A percentile compares a stretch with the other conserved stretches of the same genome.
phyloP scores from a whole-genome alignment of 1,139 yeast genomes.

The Oligophagozyma castellii region DNA sequence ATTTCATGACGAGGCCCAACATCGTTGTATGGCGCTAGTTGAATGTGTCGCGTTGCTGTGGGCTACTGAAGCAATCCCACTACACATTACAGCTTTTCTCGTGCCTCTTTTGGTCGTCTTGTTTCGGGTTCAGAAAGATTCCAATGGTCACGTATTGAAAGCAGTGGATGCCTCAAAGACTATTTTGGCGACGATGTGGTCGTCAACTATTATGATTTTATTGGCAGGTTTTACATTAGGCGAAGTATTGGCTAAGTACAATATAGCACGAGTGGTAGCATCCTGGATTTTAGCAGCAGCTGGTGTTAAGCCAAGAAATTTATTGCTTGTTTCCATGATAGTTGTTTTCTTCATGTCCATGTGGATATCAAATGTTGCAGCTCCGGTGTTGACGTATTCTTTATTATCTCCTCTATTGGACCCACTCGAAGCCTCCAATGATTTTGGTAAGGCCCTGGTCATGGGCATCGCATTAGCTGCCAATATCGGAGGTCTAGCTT shows the following conservation, averaged over 20 bases:
- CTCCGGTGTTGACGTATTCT: slow-evolving; percentile 62
- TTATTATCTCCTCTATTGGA: slow-evolving; percentile 51
- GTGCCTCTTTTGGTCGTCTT: slow-evolving; percentile 46
- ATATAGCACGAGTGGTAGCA: slow-evolving; percentile 53
- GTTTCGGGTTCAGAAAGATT: slow-evolving; percentile 41
- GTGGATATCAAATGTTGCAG: slow-evolving; percentile 75
- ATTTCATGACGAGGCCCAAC: slow-evolving; percentile 45
- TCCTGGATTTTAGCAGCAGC: slow-evolving; percentile 52
- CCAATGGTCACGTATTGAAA: slow-evolving; percentile 38
- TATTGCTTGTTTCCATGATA: slow-evolving; percentile 49
- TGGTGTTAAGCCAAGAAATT: slow-evolving; percentile 53
- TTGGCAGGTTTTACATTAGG: slow-evolving; percentile 66
- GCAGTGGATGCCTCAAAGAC: slow-evolving; percentile 42
- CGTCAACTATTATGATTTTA: slow-evolving; percentile 54
- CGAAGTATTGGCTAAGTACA: slow-evolving; percentile 58
- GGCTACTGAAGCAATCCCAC: slow-evolving; percentile 64
- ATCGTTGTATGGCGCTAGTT: slow-evolving; percentile 53
- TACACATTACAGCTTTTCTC: slow-evolving; percentile 51
- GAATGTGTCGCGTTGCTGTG: slow-evolving; percentile 58
- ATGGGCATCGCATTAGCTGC: slow-evolving; percentile 64
- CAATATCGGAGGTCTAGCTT: slow-evolving; percentile 65
- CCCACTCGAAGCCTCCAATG: slow-evolving; percentile 46
- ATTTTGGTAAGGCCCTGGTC: slow-evolving; percentile 49
- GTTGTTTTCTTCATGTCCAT: slow-evolving; percentile 57
- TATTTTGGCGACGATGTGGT: slow-evolving; percentile 56